phyloP scores from a whole-genome alignment of 768 basidiomycete genomes.

The Lactarius tabidus region DNA sequence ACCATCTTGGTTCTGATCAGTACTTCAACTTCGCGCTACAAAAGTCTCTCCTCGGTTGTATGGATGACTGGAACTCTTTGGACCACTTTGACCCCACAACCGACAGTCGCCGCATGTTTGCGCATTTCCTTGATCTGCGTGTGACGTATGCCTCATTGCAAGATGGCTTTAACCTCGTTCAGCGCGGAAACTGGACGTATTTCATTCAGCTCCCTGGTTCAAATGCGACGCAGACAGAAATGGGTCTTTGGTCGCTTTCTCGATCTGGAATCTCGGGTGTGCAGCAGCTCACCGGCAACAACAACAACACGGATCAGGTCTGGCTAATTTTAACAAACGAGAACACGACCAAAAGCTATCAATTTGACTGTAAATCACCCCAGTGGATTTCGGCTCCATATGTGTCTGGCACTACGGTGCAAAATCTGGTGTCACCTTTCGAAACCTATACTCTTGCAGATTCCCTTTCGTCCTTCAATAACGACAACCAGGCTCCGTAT shows the following conservation, averaged over 20 bases:
- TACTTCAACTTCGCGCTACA: slow-evolving; percentile 93
- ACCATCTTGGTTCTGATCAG: slow-evolving; percentile 82
- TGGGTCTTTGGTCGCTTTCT: slow-evolving; percentile 83
- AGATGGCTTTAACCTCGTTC: slow-evolving; percentile 83
- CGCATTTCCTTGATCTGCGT: slow-evolving; percentile 71
- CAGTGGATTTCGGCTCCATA: slow-evolving; percentile 83
- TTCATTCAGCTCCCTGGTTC: slow-evolving; percentile 79
- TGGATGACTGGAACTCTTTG: slow-evolving; percentile 88
- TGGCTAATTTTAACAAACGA: slow-evolving; percentile 88
- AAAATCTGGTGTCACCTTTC: slow-evolving; percentile 79
- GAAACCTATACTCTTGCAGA: slow-evolving; percentile 68
- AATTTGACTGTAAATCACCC: slow-evolving; percentile 50
- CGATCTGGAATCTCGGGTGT: slow-evolving; percentile 54
- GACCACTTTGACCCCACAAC: slow-evolving; percentile 94
- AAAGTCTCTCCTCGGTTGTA: slow-evolving; percentile 72
- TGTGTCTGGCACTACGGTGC: slow-evolving; percentile 52
- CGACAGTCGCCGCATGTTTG: slow-evolving; percentile 66
- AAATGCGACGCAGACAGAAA: slow-evolving; percentile 72
- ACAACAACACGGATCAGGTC: slow-evolving; percentile 57
- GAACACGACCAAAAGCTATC: slow-evolving; percentile 65
- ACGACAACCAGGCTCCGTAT: slow-evolving; percentile 55
- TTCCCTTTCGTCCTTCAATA: slow-evolving; percentile 61
- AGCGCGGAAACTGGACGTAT: slow-evolving; percentile 83
- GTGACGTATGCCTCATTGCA: slow-evolving; percentile 65
- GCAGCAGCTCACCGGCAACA: slow-evolving; percentile 60